Evolutionary conservation across 345 rosid species (phyloP), one percentile per base, ranked within the genome.

Genomic region (Camelina laxa): DNA sequence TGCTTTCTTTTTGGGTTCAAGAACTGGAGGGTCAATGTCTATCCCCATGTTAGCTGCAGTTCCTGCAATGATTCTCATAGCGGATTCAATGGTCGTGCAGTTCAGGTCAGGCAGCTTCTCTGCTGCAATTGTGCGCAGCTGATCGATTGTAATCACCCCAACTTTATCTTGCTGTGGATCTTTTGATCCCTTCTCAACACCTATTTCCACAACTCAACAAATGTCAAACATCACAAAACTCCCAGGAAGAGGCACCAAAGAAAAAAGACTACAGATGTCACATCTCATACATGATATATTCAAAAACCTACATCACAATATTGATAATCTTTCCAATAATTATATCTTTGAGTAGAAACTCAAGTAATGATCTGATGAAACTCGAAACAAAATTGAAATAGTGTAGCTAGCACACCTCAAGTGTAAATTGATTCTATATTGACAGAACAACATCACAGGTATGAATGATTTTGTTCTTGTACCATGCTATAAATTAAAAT

Each of bases 41-140:
- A 91, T 89, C 51, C 97, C 98, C 97, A 93, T 93, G 65, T 91
- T 93, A 64, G 92, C 93, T 15, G 98, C 96, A 9, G 98, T 93
- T 27, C 98, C 97, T 3, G 98, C 98, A 74, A 91, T 90, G 62
- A 89, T 82, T 82, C 97, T 88, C 96, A 87, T 91, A 7, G 97
- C 98, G 4, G 98, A 89, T 73, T 91, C 98, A 58, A 93, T 73
- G 13, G 81, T 85, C 0, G 80, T 82, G 75, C 98, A 91, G 73
- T 91, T 93, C 77, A 91, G 76, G 71, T 91, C 96, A 0, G 93
- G 96, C 54, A 93, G 88, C 87, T 91, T 93, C 84, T 91, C 96
- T 3, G 87, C 22, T 9, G 97, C 98, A 10, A 93, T 85, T 55
- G 81, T 50, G 1, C 87, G 91, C 33, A 90, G 58, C 66, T 90